A percentile compares a stretch with the other conserved stretches of the same genome.
These are phyloP conservation scores for Pseudopyricularia javanii DNA, from an alignment of 2,329 filamentous ascomycete species.

Conservation along the genomic window DNA sequence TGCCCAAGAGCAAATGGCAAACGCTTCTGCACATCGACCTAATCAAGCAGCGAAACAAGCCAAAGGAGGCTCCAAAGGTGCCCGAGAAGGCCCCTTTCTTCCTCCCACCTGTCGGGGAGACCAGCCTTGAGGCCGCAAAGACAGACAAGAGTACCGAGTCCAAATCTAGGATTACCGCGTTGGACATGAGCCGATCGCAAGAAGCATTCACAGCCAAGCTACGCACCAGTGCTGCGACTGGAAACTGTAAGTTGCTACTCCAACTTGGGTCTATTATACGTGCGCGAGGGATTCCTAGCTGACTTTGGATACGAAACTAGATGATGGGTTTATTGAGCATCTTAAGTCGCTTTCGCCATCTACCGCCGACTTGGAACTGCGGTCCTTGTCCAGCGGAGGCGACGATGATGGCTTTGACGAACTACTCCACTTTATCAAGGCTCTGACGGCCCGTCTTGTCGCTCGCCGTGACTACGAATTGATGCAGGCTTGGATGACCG, in stretches of 20 bases:
- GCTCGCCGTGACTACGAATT: conserved; percentile 79
- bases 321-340: conserved; percentile 59
- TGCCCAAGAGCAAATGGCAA: conserved; percentile 89
- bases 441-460: conserved; percentile 58
- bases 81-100: conserved; percentile 73
- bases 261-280: background rate
- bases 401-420: conserved; percentile 40
- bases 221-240: conserved; percentile 35
- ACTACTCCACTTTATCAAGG: conserved; percentile 66
- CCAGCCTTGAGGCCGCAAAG: conserved; percentile 11
- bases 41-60: conserved; percentile 89
- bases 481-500: conserved; percentile 93
- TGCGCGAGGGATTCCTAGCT: background rate
- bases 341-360: conserved; percentile 74
- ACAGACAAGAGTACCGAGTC: conserved; percentile 26
- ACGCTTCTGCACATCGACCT: conserved; percentile 84
- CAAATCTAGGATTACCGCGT: conserved; percentile 56
- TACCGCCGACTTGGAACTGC: conserved; percentile 80
- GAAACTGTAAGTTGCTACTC: conserved; percentile 43
- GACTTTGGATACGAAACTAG: conserved; percentile 17
- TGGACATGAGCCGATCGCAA: conserved; percentile 46
- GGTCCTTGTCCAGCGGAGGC: conserved; percentile 50
- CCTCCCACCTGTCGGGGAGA: conserved; percentile 6
- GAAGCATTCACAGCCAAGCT: conserved; percentile 47
- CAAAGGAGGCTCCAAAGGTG: conserved; percentile 78